Percentiles rank a stretch among this genome's conserved stretches.
These are phyloP conservation scores for Puccinia horiana DNA, from an alignment of 1,284 basidiomycete genomes.

Conservation along the genomic window DNA sequence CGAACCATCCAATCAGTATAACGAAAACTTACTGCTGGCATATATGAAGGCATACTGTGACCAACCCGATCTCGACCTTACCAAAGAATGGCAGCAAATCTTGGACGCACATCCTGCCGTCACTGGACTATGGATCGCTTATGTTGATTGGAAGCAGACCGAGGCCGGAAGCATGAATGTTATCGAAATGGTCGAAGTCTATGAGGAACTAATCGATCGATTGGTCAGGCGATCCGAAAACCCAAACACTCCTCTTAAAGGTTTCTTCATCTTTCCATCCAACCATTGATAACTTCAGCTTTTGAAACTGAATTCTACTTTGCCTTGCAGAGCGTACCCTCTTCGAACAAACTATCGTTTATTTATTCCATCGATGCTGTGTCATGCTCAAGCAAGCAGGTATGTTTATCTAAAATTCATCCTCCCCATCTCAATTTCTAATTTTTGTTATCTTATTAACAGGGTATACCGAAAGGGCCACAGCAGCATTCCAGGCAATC, in stretches of 20 bases:
- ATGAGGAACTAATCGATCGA: constrained; percentile 48
- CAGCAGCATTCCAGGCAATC: constrained; percentile 62
- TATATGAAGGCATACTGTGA: constrained; percentile 46
- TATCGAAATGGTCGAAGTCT: constrained; percentile 42
- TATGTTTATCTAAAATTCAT: constrained; percentile 59
- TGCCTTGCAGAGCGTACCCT: constrained; percentile 62
- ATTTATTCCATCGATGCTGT: constrained; percentile 62
- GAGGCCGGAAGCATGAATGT: constrained; percentile 45
- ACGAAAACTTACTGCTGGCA: constrained; percentile 30
- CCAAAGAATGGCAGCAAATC: constrained; percentile 46
- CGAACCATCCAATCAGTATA: constrained; percentile 28
- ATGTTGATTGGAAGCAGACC: constrained; percentile 48
- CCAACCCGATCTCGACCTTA: constrained; percentile 32
- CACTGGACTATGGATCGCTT: constrained; percentile 39
- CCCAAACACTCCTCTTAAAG: constrained; percentile 5
- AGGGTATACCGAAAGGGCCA: constrained; percentile 62
- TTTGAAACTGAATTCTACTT: constrained; percentile 55
- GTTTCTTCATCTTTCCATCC: neutral
- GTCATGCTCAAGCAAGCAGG: constrained; percentile 74
- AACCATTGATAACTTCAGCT: neutral
- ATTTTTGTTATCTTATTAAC: constrained; percentile 9
- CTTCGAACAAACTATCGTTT: constrained; percentile 68
- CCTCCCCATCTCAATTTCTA: neutral
- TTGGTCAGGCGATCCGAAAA: constrained; percentile 34
- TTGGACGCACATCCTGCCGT: constrained; percentile 37